These are phyloP conservation scores for Citrus reticulata DNA, from an alignment of 345 rosid species.

Conservation along the genomic window DNA sequence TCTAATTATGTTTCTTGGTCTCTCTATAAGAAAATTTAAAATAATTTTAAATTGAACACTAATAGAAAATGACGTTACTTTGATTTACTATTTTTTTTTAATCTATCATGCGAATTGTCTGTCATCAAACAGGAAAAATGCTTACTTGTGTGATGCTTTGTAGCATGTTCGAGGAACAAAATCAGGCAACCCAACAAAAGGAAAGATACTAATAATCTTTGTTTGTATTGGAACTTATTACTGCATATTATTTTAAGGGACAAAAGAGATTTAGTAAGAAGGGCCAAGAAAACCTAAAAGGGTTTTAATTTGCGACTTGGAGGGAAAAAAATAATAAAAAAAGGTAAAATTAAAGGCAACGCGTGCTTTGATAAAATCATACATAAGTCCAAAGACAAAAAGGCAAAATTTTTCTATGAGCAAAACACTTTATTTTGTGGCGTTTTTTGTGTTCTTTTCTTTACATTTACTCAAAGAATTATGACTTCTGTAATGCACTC, in stretches of 20 bases:
- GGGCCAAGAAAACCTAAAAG: background rate
- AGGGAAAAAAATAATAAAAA: background rate
- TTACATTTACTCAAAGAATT: conserved; percentile 17
- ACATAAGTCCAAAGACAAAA: background rate
- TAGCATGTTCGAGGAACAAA: conserved; percentile 14
- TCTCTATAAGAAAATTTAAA: background rate
- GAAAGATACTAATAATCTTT: background rate
- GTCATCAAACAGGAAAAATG: background rate
- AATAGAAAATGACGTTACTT: no score
- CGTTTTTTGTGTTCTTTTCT: conserved; percentile 13
- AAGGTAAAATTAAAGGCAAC: background rate
- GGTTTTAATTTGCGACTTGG: background rate
- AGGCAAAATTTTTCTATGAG: background rate
- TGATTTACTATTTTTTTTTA: no score
- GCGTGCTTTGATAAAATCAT: conserved; percentile 19
- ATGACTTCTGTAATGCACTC: conserved; percentile 2
- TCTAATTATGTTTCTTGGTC: background rate
- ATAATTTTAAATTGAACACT: no score
- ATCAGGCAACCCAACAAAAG: conserved; percentile 10
- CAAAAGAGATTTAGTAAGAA: background rate
- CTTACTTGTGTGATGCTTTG: background rate
- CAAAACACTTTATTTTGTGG: background rate
- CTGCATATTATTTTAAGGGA: background rate
- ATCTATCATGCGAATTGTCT: background rate
- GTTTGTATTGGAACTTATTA: background rate